A percentile compares a stretch with the other conserved stretches of the same genome.
These are phyloP conservation scores for Begonia masoniana DNA, from an alignment of 306 rosid genomes.

Conservation along the genomic window DNA sequence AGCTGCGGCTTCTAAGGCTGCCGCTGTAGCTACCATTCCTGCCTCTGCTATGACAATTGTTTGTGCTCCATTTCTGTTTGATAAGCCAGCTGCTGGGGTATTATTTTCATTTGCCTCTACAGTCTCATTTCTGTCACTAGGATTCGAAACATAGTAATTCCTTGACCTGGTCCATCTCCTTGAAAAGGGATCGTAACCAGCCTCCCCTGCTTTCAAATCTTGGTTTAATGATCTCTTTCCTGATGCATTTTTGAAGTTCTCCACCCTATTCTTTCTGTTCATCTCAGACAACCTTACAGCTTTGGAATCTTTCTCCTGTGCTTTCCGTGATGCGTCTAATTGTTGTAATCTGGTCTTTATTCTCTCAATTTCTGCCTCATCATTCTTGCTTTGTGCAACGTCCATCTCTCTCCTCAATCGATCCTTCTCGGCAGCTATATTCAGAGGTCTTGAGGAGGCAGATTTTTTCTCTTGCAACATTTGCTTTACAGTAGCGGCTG, in stretches of 20 bases:
- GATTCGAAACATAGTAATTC: slow-evolving; percentile 60
- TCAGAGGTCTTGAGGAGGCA: slow-evolving; percentile 63
- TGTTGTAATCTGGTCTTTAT: slow-evolving; percentile 55
- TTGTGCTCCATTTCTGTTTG: slow-evolving; percentile 17
- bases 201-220: slow-evolving; percentile 77
- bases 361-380: slow-evolving; percentile 50
- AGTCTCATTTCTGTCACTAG: slow-evolving; percentile 33
- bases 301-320: slow-evolving; percentile 49
- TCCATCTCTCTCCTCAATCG: slow-evolving; percentile 64
- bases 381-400: slow-evolving; percentile 47
- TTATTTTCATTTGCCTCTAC: slow-evolving; percentile 19
- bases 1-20: slow-evolving; percentile 81
- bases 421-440: slow-evolving; percentile 91
- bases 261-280: slow-evolving; percentile 89
- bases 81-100: slow-evolving; percentile 15
- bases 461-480: slow-evolving; percentile 84
- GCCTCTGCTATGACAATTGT: slow-evolving; percentile 17
- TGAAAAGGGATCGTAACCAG: slow-evolving; percentile 95
- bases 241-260: slow-evolving; percentile 92
- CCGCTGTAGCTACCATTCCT: slow-evolving; percentile 69
- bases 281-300: slow-evolving; percentile 88
- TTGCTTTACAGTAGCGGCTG: slow-evolving; percentile 87
- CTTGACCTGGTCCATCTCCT: slow-evolving; percentile 97
- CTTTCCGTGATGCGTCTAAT: slow-evolving; percentile 52
- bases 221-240: slow-evolving; percentile 38